phyloP scores from a whole-genome alignment of 495 filamentous ascomycete genomes.

The Hypoxylon cercidicola region DNA sequence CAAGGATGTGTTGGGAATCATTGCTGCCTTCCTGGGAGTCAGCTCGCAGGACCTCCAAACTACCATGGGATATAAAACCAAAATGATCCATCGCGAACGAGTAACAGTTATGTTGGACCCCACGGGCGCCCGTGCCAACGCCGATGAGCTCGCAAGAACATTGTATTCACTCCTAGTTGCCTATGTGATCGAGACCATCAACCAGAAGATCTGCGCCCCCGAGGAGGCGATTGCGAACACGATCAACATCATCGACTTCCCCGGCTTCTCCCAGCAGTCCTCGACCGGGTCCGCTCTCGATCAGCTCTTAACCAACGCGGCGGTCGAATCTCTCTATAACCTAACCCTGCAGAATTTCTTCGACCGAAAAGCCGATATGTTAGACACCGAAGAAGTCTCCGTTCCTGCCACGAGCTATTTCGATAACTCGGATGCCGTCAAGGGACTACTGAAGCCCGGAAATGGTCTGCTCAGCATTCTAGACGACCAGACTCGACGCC shows the following conservation, averaged over 20 bases:
- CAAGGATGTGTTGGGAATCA: constrained; percentile 84
- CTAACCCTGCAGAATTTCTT: constrained; percentile 96
- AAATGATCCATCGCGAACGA: constrained; percentile 91
- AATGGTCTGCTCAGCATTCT: constrained; percentile 94
- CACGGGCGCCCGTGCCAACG: constrained; percentile 85
- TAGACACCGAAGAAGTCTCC: constrained; percentile 90
- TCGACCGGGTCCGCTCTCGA: constrained; percentile 88
- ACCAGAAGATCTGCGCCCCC: constrained; percentile 85
- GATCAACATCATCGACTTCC: constrained; percentile 94
- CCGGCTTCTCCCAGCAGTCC: constrained; percentile 85
- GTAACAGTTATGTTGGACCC: constrained; percentile 98
- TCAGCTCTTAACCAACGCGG: constrained; percentile 93
- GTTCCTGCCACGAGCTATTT: constrained; percentile 95
- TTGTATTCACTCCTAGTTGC: constrained; percentile 96
- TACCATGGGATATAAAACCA: constrained; percentile 92
- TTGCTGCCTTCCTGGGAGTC: constrained; percentile 93
- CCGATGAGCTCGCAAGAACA: constrained; percentile 91
- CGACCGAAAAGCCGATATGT: constrained; percentile 86
- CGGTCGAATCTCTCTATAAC: constrained; percentile 89
- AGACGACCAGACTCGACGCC: constrained; percentile 91
- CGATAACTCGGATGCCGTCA: constrained; percentile 94
- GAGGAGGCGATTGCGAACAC: constrained; percentile 93
- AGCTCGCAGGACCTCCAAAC: constrained; percentile 81
- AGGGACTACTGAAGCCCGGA: constrained; percentile 86
- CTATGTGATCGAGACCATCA: constrained; percentile 91